Percentiles rank a stretch among this genome's conserved stretches.
phyloP scores from a whole-genome alignment of 2,329 filamentous ascomycete species.

The Cordyceps cateniannulata region DNA sequence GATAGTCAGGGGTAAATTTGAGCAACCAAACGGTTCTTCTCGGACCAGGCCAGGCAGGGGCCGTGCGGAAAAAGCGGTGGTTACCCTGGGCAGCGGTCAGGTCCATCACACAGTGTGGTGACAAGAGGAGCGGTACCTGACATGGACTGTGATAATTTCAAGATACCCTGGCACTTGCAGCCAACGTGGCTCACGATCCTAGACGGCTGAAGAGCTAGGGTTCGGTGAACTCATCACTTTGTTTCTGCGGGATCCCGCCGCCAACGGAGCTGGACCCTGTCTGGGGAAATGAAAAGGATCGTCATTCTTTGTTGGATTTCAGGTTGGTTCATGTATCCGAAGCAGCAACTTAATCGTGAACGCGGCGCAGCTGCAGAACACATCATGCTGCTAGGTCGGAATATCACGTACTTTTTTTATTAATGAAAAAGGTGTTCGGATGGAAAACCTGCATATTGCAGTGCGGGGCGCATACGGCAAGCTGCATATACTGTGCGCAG shows the following conservation, averaged over 20 bases:
- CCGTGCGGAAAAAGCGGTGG: background rate
- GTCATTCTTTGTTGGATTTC: background rate
- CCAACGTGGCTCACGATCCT: too few relatives aligned
- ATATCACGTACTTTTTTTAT: too few relatives aligned
- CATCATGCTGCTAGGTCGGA: too few relatives aligned
- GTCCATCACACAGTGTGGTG: background rate
- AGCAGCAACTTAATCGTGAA: too few relatives aligned
- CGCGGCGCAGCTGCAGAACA: too few relatives aligned
- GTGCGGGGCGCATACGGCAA: background rate
- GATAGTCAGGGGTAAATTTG: conserved; percentile 11
- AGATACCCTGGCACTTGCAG: too few relatives aligned
- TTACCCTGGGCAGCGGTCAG: background rate
- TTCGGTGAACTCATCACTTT: background rate
- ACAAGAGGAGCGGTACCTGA: background rate
- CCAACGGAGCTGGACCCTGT: background rate
- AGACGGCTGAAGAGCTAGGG: too few relatives aligned
- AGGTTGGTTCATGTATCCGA: too few relatives aligned
- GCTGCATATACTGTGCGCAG: background rate
- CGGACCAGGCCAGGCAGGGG: background rate
- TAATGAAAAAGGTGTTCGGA: too few relatives aligned
- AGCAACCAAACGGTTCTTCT: background rate
- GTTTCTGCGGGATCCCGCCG: too few relatives aligned
- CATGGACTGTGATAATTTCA: too few relatives aligned
- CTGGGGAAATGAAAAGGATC: background rate
- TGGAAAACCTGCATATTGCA: background rate